These are phyloP conservation scores for Hibiscus trionum DNA, from an alignment of 345 rosid species.

Conservation along the genomic window DNA sequence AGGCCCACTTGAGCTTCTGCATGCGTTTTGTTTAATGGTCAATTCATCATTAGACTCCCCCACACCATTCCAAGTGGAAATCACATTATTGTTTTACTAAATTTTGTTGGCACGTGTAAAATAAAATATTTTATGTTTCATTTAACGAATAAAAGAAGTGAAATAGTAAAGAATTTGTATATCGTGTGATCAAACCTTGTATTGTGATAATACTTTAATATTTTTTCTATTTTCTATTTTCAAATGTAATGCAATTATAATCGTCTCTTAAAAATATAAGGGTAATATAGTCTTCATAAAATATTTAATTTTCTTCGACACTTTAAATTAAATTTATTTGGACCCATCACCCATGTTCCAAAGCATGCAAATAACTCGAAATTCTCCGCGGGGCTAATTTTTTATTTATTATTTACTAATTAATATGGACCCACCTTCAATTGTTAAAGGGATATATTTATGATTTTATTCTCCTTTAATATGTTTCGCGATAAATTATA, in stretches of 20 bases:
- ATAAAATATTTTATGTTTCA: too few species aligned
- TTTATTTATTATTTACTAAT: neutral
- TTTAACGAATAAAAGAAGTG: too few species aligned
- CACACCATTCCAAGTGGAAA: too few species aligned
- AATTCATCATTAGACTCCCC: neutral
- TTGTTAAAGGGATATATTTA: neutral
- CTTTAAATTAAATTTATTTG: neutral
- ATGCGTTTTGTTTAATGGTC: slow-evolving; percentile 23
- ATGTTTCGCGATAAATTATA: neutral
- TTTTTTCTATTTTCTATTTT: too few species aligned
- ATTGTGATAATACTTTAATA: too few species aligned
- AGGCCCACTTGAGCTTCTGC: slow-evolving; percentile 25
- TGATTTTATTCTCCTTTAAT: neutral
- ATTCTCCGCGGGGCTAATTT: neutral
- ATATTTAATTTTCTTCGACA: neutral
- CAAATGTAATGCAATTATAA: too few species aligned
- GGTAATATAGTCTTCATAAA: too few species aligned
- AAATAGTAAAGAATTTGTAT: too few species aligned
- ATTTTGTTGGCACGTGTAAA: too few species aligned
- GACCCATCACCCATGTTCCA: neutral
- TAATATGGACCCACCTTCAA: neutral
- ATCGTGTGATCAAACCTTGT: too few species aligned
- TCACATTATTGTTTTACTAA: too few species aligned
- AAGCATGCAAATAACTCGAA: neutral
- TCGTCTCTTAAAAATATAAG: too few species aligned